Base-by-base conservation (phyloP, 257 asterid genomes). In the Paraleonurus japonicus region DNA sequence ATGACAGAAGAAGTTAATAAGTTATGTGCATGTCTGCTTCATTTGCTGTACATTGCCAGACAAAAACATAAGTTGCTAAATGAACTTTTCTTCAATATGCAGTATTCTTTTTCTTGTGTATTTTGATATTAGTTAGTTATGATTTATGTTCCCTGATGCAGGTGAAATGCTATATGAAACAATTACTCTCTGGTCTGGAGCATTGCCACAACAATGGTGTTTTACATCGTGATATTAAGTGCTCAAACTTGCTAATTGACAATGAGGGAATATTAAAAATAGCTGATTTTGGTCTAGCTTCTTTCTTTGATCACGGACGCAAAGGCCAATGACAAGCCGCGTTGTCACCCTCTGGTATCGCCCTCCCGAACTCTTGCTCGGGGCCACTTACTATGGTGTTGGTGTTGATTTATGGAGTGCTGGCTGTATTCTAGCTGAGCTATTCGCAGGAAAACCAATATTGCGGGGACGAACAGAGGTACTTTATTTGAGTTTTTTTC, bases 271-370 rank as follows among this genome's bases (percentile, higher is more conserved):
- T 81, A 33, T 77, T 93, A 35, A 93, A 89, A 80, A 85, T 93
- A 51, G 98, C 97, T 3, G 98, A 93, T 84, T 93, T 93, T 62
- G 98, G 98, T 74, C 74, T 93, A 53, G 97, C 98, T 70, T 80
- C 92, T 22, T 84, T 85, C 73, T 89, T 82, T 67, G 88, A 90
- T 78, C 92, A 92, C 20, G 81, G 82, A 47, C 68, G 23, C 32
- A 86, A 74, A 87, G 81, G 62, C 89, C 96, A 17, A 87, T 90
- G 97, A 93, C 98, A 23, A 93, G 95, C 71, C 96, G 94, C 26
- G 98, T 93, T 11, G 92, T 93, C 32, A 93, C 98, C 55, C 92
- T 93, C 32, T 93, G 98, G 98, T 93, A 93, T 75, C 98, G 98
- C 33, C 95, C 98, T 15, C 98, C 97, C 7, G 98, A 93, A 78